Evolutionary conservation across 306 rosid species (phyloP).

Genomic region (Acmispon strigosus): DNA sequence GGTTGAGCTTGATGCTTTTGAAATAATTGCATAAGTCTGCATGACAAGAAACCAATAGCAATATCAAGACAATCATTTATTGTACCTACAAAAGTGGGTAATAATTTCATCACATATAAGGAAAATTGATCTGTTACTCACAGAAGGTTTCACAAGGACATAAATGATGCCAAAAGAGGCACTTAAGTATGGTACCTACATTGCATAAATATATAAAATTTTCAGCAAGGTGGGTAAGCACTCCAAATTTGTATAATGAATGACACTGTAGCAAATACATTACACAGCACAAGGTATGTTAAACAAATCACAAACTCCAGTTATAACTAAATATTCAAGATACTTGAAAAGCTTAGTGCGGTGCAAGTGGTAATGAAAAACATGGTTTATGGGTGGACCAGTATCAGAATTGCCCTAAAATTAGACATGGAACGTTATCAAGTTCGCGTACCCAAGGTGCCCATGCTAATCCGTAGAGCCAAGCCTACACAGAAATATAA

Average conservation of each 20-base stretch:
- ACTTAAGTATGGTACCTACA: conserved; percentile 74
- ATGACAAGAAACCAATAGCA: conserved; percentile 14
- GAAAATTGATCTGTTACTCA: conserved; percentile 30
- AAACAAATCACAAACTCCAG: too few species aligned
- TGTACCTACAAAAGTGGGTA: neutral
- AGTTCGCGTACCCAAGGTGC: conserved; percentile 68
- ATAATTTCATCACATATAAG: neutral
- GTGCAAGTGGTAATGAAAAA: too few species aligned
- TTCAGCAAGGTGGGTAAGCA: neutral
- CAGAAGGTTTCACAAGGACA: conserved; percentile 70
- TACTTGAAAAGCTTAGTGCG: too few species aligned
- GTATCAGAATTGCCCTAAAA: neutral
- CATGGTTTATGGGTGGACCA: too few species aligned
- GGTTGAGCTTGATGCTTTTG: conserved; percentile 61
- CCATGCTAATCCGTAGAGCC: conserved; percentile 84
- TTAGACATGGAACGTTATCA: neutral
- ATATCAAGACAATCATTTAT: conserved; percentile 3
- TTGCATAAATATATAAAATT: neutral
- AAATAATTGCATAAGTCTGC: conserved; percentile 76
- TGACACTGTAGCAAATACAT: neutral
- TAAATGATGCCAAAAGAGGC: conserved; percentile 60
- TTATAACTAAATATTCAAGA: too few species aligned
- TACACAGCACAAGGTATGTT: too few species aligned
- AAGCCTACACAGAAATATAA: conserved; percentile 41
- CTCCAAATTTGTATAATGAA: neutral